These are phyloP conservation scores for Cladobotryum mycophilum DNA, from an alignment of 2,329 filamentous ascomycete species.

Conservation along the genomic window DNA sequence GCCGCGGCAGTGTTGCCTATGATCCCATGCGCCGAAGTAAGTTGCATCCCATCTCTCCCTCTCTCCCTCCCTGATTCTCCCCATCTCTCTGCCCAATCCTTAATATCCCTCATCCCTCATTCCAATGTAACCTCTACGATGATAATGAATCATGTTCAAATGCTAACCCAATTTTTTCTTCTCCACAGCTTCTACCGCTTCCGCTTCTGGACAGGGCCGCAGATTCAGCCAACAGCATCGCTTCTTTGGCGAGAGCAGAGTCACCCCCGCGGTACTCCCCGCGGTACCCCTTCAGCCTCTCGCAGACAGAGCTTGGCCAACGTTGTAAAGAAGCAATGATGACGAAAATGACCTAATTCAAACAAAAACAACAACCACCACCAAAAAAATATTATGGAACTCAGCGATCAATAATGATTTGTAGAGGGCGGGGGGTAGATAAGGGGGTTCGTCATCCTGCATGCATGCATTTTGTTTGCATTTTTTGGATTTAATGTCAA, in stretches of 20 bases:
- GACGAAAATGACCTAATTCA: background rate
- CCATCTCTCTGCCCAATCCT: too few species aligned
- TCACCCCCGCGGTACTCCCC: conserved; percentile 31
- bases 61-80: too few species aligned
- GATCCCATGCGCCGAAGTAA: conserved; percentile 24
- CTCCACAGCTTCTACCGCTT: conserved; percentile 19
- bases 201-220: conserved; percentile 17
- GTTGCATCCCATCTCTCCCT: too few species aligned
- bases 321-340: conserved; percentile 8
- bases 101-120: too few species aligned
- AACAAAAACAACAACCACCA: background rate
- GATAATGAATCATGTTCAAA: background rate
- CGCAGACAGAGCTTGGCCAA: conserved; percentile 24
- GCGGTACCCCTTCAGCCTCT: conserved; percentile 32
- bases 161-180: background rate
- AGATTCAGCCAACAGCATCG: conserved; percentile 34
- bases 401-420: too few species aligned
- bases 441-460: too few species aligned
- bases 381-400: background rate
- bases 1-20: conserved; percentile 21
- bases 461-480: too few species aligned
- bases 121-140: background rate
- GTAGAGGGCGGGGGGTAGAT: too few species aligned
- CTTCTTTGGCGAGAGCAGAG: conserved; percentile 36
- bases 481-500: too few species aligned